Evolutionary conservation across 1,139 yeast genomes (phyloP).

Genomic region (Zygosaccharomyces pseudobailii): DNA sequence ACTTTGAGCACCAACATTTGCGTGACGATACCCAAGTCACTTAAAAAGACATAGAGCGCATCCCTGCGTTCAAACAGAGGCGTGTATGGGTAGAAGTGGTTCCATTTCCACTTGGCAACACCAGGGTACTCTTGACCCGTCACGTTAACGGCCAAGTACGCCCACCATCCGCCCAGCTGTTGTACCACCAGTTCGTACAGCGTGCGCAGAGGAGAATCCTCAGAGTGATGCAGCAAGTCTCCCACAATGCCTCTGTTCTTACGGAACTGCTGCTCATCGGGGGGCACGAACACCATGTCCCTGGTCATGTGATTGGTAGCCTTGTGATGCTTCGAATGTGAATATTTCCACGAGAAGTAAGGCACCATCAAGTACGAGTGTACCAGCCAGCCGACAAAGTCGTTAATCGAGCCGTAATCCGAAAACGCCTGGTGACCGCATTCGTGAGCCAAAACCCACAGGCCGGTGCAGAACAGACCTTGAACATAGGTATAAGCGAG

Average conservation of each 20-base stretch:
- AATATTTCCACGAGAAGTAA: constrained; percentile 79
- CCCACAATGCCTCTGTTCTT: constrained; percentile 37
- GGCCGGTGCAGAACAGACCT: constrained; percentile 71
- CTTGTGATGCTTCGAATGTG: constrained; percentile 84
- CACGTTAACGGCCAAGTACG: constrained; percentile 62
- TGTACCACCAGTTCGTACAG: constrained; percentile 54
- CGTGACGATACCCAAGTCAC: constrained; percentile 65
- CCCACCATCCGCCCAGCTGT: constrained; percentile 73
- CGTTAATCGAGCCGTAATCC: constrained; percentile 64
- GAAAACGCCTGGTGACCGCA: constrained; percentile 88
- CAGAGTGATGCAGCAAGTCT: constrained; percentile 51
- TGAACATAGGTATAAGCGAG: constrained; percentile 48
- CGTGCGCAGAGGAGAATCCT: constrained; percentile 69
- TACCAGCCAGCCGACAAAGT: constrained; percentile 73
- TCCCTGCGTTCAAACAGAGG: constrained; percentile 70
- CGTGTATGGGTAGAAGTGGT: constrained; percentile 68
- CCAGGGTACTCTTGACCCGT: constrained; percentile 69
- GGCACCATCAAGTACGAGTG: constrained; percentile 79
- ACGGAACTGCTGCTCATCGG: constrained; percentile 53
- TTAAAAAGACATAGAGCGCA: constrained; percentile 61
- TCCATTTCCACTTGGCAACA: constrained; percentile 45
- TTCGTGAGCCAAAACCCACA: constrained; percentile 87
- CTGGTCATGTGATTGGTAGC: constrained; percentile 77
- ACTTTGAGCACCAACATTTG: constrained; percentile 54
- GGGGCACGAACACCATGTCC: constrained; percentile 81